phyloP scores from a whole-genome alignment of 352 stramenopile species.

The Thraustochytrium striatum region DNA sequence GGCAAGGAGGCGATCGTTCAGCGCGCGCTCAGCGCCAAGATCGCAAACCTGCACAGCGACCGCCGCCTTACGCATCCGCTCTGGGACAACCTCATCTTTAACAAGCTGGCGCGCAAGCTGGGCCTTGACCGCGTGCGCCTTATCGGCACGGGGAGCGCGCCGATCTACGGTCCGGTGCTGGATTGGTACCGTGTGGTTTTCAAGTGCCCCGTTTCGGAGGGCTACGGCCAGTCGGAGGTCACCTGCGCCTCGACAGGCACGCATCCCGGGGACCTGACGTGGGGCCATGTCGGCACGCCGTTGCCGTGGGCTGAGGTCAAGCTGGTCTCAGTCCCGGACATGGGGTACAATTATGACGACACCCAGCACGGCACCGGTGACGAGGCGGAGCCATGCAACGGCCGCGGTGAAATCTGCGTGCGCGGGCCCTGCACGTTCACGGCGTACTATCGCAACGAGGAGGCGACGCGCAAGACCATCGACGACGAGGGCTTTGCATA shows the following conservation, averaged over 20 bases:
- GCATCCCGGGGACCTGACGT: conserved; percentile 65
- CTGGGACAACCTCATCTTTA: conserved; percentile 91
- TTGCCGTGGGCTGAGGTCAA: conserved; percentile 78
- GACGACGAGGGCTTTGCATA: conserved; percentile 65
- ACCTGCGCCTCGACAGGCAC: conserved; percentile 70
- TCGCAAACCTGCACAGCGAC: conserved; percentile 46
- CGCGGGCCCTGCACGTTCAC: conserved; percentile 70
- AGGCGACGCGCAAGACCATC: conserved; percentile 57
- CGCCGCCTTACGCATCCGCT: conserved; percentile 61
- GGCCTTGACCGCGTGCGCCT: conserved; percentile 79
- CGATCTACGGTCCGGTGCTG: too few species aligned
- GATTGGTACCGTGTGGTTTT: conserved; percentile 87
- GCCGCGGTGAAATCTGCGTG: conserved; percentile 68
- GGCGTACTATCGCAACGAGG: conserved; percentile 72
- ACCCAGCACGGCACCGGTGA: conserved; percentile 38
- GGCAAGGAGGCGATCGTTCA: conserved; percentile 56
- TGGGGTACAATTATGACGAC: conserved; percentile 85
- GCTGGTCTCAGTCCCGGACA: conserved; percentile 90
- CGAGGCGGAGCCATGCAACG: conserved; percentile 17
- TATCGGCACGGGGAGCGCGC: conserved; percentile 86
- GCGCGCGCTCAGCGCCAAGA: conserved; percentile 48
- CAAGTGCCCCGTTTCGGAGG: conserved; percentile 80
- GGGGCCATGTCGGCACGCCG: conserved; percentile 84
- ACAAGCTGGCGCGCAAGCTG: conserved; percentile 82
- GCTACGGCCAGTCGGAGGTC: conserved; percentile 91